These are phyloP conservation scores for Geotrichum citri-aurantii DNA, from an alignment of 1,139 yeast genomes.

Conservation along the genomic window DNA sequence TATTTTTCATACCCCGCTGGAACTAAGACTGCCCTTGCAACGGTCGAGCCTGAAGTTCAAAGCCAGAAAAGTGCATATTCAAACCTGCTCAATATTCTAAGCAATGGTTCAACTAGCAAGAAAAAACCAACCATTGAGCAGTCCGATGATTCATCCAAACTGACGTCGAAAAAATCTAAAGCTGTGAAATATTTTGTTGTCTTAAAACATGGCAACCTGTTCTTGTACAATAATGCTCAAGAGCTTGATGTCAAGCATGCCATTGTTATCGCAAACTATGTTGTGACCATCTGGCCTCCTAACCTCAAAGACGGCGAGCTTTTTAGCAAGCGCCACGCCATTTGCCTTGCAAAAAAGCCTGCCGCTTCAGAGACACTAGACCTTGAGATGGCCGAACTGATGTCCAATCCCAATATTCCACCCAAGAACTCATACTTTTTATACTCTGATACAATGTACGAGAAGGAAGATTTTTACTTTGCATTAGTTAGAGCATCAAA, in stretches of 20 bases:
- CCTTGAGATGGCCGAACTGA: slow-evolving; percentile 16
- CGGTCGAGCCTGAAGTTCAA: background rate
- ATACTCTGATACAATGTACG: slow-evolving; percentile 68
- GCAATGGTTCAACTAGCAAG: background rate
- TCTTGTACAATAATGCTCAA: slow-evolving; percentile 66
- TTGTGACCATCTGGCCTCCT: slow-evolving; percentile 86
- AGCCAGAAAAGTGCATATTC: slow-evolving; percentile 42
- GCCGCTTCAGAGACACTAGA: slow-evolving; percentile 15
- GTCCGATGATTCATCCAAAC: background rate
- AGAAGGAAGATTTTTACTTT: slow-evolving; percentile 92
- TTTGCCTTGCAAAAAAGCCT: slow-evolving; percentile 45
- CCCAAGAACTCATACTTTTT: slow-evolving; percentile 63
- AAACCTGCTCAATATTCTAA: background rate
- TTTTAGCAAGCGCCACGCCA: slow-evolving; percentile 73
- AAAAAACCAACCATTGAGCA: background rate
- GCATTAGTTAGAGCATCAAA: slow-evolving; percentile 73
- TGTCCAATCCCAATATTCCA: slow-evolving; percentile 29
- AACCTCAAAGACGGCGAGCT: slow-evolving; percentile 63
- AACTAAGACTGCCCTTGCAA: slow-evolving; percentile 20
- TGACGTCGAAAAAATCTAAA: slow-evolving; percentile 23
- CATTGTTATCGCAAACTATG: slow-evolving; percentile 62
- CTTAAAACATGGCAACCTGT: slow-evolving; percentile 71
- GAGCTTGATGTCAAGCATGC: slow-evolving; percentile 70
- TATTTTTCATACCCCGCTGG: slow-evolving; percentile 47
- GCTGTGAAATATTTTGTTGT: slow-evolving; percentile 37